Conservation (phyloP, 768 basidiomycete genomes). For the Russula sp. region DNA sequence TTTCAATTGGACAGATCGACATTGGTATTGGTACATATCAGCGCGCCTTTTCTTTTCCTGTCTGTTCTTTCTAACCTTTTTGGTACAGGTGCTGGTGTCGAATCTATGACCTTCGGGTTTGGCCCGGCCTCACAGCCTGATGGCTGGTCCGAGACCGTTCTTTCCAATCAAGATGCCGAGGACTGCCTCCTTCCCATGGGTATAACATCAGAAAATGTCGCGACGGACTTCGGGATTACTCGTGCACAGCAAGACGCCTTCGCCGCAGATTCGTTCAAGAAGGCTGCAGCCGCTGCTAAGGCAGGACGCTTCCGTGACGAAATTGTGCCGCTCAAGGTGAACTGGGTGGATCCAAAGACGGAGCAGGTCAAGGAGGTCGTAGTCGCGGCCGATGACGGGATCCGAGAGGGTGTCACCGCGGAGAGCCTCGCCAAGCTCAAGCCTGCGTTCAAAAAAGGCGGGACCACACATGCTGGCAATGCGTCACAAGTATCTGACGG, state of each 20-base stretch:
- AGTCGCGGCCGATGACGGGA: slow-evolving; percentile 79
- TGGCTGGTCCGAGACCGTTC: slow-evolving; percentile 56
- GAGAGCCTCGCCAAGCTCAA: slow-evolving; percentile 76
- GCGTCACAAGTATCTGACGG: slow-evolving; percentile 90
- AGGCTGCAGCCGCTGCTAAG: slow-evolving; percentile 74
- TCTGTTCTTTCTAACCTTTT: not conserved
- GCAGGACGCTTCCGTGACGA: slow-evolving; percentile 77
- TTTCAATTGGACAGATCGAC: slow-evolving; percentile 72
- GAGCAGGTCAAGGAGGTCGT: slow-evolving; percentile 57
- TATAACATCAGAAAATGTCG: slow-evolving; percentile 92
- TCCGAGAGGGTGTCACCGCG: slow-evolving; percentile 76
- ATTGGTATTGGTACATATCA: slow-evolving; percentile 70
- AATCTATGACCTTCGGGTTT: slow-evolving; percentile 82
- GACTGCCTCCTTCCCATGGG: slow-evolving; percentile 89
- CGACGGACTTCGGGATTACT: slow-evolving; percentile 63
- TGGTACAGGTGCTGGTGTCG: slow-evolving; percentile 67
- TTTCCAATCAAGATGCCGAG: slow-evolving; percentile 57
- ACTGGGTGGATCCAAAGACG: slow-evolving; percentile 64
- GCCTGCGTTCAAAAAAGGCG: slow-evolving; percentile 75
- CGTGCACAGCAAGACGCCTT: slow-evolving; percentile 79
- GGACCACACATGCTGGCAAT: slow-evolving; percentile 77
- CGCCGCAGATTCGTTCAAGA: slow-evolving; percentile 77
- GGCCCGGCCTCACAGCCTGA: slow-evolving; percentile 51
- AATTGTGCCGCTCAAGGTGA: slow-evolving; percentile 73
- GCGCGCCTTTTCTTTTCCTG: not conserved